Evolutionary conservation across 495 filamentous ascomycete genomes (phyloP), one percentile per base, ranked within the genome.

Genomic region (Letharia columbiana): DNA sequence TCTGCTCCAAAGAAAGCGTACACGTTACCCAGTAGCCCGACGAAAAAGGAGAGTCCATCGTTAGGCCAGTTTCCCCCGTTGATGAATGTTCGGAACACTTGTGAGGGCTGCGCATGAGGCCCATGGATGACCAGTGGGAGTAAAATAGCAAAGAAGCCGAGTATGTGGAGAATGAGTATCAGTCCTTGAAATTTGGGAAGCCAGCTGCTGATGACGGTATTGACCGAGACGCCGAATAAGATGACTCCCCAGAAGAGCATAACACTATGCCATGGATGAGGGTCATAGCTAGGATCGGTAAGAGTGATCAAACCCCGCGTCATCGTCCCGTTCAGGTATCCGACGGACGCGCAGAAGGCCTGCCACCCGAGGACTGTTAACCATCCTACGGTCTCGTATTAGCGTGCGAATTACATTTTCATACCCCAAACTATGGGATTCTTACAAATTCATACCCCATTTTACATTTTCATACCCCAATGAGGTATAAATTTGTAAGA

Each of bases 161-260:
- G 66, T 1, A 84, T 66, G 44, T 84, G 81, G n/a, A 84, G 65
- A 33, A 82, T 71, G 5, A 84, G 68, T 0, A 83, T 73, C 1
- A 77, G 59, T 5, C 72, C 74, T 62, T 84, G 80, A 40, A 81
- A 72, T 35, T 68, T 70, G 11, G 80, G 76, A 10, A 84, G 71
- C 2, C 72, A 31, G 8, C 67, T 75, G 40, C 77, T 74, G 6
- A 74, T 68, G 10, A 78, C 54, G 0, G 73, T 72, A 67, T 82
- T 84, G 69, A 80, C 70, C 0, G 69, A 70, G 0, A 82, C 63
- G 0, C 75, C 73, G 33, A 82, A 71, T 0, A 72, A 33, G 0
- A 77, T 69, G 3, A 73, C 62, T 1, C 74, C 81, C 74, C 76
- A 82, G 35, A 77, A 70, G 2, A 81, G 61, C 6, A 83, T 63